Conservation (phyloP, 495 filamentous ascomycete species). For the Penicillium riverlandense region DNA sequence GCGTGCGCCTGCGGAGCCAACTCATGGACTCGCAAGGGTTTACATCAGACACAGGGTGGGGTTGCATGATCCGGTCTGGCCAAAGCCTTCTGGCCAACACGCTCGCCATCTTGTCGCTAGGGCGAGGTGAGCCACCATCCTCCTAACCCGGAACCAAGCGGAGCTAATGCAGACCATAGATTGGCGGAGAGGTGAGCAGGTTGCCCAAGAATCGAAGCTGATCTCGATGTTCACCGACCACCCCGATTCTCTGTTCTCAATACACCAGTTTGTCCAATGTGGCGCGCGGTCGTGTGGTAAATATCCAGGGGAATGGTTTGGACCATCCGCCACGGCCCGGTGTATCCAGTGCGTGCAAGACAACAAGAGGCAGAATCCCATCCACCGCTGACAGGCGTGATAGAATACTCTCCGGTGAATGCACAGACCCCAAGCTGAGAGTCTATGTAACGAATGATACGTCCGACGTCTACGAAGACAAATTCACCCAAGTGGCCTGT, state of each 20-base stretch:
- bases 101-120: constrained; percentile 60
- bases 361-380: neutral
- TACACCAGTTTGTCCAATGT: constrained; percentile 88
- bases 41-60: constrained; percentile 92
- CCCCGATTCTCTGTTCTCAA: constrained; percentile 80
- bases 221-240: constrained; percentile 85
- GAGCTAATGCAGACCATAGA: constrained; percentile 43
- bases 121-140: constrained; percentile 55
- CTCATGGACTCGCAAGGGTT: constrained; percentile 77
- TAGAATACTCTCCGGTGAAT: constrained; percentile 65
- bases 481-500: constrained; percentile 67
- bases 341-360: constrained; percentile 74
- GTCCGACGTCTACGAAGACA: constrained; percentile 86
- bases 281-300: constrained; percentile 87
- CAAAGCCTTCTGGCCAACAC: constrained; percentile 90
- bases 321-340: constrained; percentile 91
- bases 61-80: constrained; percentile 97
- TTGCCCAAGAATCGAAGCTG: constrained; percentile 61
- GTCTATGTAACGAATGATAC: constrained; percentile 90
- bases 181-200: constrained; percentile 62
- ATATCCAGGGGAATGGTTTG: constrained; percentile 97
- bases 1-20: constrained; percentile 76
- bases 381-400: constrained; percentile 14
- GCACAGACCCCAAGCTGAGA: constrained; percentile 49
- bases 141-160: neutral